Base-by-base conservation (phyloP, 371 early-diverging fungal genomes). In the Mucor velutinosus region DNA sequence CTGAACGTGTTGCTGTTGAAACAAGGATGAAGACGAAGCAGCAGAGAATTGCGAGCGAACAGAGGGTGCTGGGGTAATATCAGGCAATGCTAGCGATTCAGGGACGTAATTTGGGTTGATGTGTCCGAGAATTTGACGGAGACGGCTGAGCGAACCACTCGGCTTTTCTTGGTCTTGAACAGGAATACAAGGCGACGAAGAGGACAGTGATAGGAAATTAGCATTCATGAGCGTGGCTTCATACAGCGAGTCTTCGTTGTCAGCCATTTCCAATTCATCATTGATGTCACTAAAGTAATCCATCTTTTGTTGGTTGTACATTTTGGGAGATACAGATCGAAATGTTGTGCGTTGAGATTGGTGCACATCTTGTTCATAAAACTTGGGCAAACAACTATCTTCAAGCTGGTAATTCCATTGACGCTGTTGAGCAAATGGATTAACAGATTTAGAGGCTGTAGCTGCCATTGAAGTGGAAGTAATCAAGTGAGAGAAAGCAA, bases 61-160 rank as follows among this genome's bases (percentile, higher is more conserved):
- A n/a, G 62, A 61, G 32, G 62, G 19, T 12, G 19, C 14, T 11
- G 45, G 49, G 5, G 21, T 21, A 33, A 35, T 10, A 19, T 49
- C 49, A 8, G 51, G 62, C 3, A 49, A 62, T 27, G 15, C 17
- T 6, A 32, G 23, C 7, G 29, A 32, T 19, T 29, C 32, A 19
- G 32, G 3, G n/a, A 7, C 29, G 29, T 62, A 61, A 21, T 12
- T 41, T 33, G 70, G 70, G 35, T 64, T 29, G 11, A 69, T 7
- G 60, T 69, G 70, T 8, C 60, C 39, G 12, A 69, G 49, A 6
- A 69, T 60, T 55, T 64, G 70, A 35, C 33, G 56, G 19, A 69
- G 39, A 43, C 70, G 70, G 8, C 27, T 21, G 2, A 67, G 27
- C 4, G 51, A 51, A 8, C 51, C 51, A 4, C 21, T 51, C 10